Evolutionary conservation across 2,329 filamentous ascomycete genomes (phyloP).

Genomic region (Aspergillus phoenicis): DNA sequence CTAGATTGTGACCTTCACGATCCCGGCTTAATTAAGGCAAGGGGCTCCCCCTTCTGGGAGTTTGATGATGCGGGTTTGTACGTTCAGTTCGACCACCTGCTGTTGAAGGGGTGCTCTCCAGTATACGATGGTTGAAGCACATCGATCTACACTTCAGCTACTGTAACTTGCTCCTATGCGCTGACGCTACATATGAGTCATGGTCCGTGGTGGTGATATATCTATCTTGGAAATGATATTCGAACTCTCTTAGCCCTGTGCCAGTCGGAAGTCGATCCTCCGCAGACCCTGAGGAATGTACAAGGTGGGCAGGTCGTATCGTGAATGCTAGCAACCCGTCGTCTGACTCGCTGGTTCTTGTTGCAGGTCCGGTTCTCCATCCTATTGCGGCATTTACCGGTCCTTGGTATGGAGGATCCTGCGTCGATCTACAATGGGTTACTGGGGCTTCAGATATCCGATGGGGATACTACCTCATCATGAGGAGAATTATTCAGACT

Average conservation of each 20-base stretch:
- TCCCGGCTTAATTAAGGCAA: neutral
- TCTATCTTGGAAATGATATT: neutral
- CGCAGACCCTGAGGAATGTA: slow-evolving; percentile 20
- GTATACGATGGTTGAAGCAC: neutral
- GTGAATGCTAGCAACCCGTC: slow-evolving; percentile 15
- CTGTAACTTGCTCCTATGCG: neutral
- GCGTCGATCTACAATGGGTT: slow-evolving; percentile 15
- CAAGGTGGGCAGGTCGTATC: slow-evolving; percentile 14
- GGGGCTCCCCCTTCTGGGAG: neutral
- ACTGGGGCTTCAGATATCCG: slow-evolving; percentile 13
- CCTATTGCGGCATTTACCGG: slow-evolving; percentile 19
- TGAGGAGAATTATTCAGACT: neutral
- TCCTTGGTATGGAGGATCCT: slow-evolving; percentile 25
- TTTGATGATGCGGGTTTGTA: neutral
- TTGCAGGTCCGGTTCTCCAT: slow-evolving; percentile 6
- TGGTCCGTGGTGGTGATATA: neutral
- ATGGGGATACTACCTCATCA: neutral
- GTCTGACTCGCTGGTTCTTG: slow-evolving; percentile 22
- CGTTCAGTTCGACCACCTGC: neutral
- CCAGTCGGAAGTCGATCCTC: slow-evolving; percentile 5
- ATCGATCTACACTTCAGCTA: neutral
- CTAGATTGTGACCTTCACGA: neutral
- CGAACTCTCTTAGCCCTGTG: neutral
- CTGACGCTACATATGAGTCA: neutral
- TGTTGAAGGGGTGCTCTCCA: neutral